phyloP scores from a whole-genome alignment of 1,284 basidiomycete species.

The Tranzscheliella williamsii region DNA sequence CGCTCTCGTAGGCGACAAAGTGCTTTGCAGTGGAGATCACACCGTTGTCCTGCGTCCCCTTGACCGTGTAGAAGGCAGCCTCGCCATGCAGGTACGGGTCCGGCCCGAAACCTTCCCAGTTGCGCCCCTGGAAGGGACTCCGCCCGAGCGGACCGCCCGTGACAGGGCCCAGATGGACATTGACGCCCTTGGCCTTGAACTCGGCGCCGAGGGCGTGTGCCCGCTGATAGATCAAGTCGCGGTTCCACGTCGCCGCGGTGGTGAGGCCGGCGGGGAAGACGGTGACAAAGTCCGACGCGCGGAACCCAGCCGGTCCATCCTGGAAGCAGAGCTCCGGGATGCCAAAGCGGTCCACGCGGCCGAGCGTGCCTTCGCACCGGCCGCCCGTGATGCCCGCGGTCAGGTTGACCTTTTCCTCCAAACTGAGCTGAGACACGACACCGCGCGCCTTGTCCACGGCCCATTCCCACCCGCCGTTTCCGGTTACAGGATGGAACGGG shows the following conservation, averaged over 20 bases:
- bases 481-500: slow-evolving; percentile 15
- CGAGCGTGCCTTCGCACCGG: slow-evolving; percentile 22
- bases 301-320: slow-evolving; percentile 32
- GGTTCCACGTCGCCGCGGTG: slow-evolving; percentile 31
- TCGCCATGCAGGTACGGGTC: slow-evolving; percentile 34
- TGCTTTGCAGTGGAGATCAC: slow-evolving; percentile 34
- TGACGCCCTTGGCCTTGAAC: slow-evolving; percentile 32
- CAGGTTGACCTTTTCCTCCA: slow-evolving; percentile 40
- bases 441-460: slow-evolving; percentile 18
- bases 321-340: slow-evolving; percentile 39
- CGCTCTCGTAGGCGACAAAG: slow-evolving; percentile 36
- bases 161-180: slow-evolving; percentile 49
- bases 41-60: slow-evolving; percentile 24
- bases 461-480: slow-evolving; percentile 34
- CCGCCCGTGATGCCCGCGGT: slow-evolving; percentile 26
- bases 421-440: slow-evolving; percentile 24
- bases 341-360: slow-evolving; percentile 27
- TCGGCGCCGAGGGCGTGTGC: slow-evolving; percentile 28
- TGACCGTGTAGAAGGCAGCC: slow-evolving; percentile 28
- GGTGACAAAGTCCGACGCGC: slow-evolving; percentile 36
- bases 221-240: slow-evolving; percentile 23
- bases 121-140: slow-evolving; percentile 23
- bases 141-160: slow-evolving; percentile 51
- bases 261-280: slow-evolving; percentile 37
- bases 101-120: slow-evolving; percentile 35